A percentile compares a stretch with the other conserved stretches of the same genome.
Evolutionary conservation across 345 rosid genomes (phyloP).

Genomic region (Populus nigra): DNA sequence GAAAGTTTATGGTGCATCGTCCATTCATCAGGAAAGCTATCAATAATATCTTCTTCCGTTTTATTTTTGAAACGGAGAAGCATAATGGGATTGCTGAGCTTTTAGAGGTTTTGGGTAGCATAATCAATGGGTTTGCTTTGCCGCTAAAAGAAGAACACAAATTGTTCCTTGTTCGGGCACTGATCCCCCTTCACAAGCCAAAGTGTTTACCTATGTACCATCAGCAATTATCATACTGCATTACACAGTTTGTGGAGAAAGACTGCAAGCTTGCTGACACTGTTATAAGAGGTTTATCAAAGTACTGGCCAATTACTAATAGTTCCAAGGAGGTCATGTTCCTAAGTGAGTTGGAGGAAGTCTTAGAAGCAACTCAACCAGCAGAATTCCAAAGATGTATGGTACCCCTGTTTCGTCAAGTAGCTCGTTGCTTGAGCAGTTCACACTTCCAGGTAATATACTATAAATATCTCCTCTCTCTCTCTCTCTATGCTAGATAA

Average conservation of each 20-base stretch:
- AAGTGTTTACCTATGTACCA: slow-evolving; percentile 67
- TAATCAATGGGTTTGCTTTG: slow-evolving; percentile 73
- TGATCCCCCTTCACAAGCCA: slow-evolving; percentile 74
- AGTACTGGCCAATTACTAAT: slow-evolving; percentile 69
- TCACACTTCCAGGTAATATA: slow-evolving; percentile 70
- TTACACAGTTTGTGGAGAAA: slow-evolving; percentile 66
- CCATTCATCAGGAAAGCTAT: slow-evolving; percentile 67
- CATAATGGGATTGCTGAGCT: slow-evolving; percentile 73
- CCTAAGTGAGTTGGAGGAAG: slow-evolving; percentile 67
- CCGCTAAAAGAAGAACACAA: slow-evolving; percentile 76
- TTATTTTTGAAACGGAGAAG: slow-evolving; percentile 69
- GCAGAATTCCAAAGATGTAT: slow-evolving; percentile 69
- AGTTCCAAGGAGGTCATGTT: slow-evolving; percentile 74
- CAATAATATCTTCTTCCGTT: slow-evolving; percentile 60
- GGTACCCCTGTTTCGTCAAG: slow-evolving; percentile 61
- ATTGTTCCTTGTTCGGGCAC: slow-evolving; percentile 57
- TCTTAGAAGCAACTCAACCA: slow-evolving; percentile 67
- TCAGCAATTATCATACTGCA: slow-evolving; percentile 65
- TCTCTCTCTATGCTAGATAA: not conserved
- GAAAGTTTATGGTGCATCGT: slow-evolving; percentile 73
- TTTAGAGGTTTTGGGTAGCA: slow-evolving; percentile 68
- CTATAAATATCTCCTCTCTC: not conserved
- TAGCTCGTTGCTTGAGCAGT: slow-evolving; percentile 67
- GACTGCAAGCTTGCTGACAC: slow-evolving; percentile 68
- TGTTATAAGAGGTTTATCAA: slow-evolving; percentile 56